Base-by-base conservation (phyloP, 2,329 filamentous ascomycete species). In the Colletotrichum sp. region DNA sequence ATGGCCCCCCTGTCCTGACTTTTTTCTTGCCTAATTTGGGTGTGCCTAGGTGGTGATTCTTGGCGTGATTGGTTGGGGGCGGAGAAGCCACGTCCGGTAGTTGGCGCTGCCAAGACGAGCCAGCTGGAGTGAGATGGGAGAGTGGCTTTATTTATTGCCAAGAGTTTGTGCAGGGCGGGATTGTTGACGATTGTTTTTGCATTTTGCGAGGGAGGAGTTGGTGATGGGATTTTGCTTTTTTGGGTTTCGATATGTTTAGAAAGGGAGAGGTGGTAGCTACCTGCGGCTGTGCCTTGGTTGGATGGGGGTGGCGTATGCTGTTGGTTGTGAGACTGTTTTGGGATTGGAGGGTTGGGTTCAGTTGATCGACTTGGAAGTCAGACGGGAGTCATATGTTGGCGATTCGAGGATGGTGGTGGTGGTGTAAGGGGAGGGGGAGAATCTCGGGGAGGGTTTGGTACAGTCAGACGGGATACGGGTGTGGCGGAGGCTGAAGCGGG, bases 51-150 rank as follows among this genome's bases (percentile, higher is more conserved):
- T 63, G 57, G 30, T 26, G 32, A 68, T 32, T 36, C 73, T 75
- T 64, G 73, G 73, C 69, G 73, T 72, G 73, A 75, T 75, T 73
- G 73, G 68, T 62, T 52, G 69, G 55, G 30, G 15, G 30, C 22
- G 32, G 30, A 15, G 52, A 44, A 68, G 65, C 65, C 48, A 68
- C 48, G n/a, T 39, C 8, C 39, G 22, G 24, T 30, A 59, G 24
- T 30, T 30, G 15, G 55, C 22, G 26, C 28, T 32, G 60, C 60
- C 60, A 63, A 63, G 60, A 63, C 30, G 60, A 59, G 55, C 22
- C 55, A 59, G n/a, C 44, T 52, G 44, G 18, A 22, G 44, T 1
- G n/a, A 22, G 6, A 3, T 13, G 44, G 44, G 3, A 52, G 44
- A 22, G n/a, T 52, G 44, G 44, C 44, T 52, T 59, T 59, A 12